Conservation (phyloP, 73 alveolate species). For the Paraurostyla sp. region DNA sequence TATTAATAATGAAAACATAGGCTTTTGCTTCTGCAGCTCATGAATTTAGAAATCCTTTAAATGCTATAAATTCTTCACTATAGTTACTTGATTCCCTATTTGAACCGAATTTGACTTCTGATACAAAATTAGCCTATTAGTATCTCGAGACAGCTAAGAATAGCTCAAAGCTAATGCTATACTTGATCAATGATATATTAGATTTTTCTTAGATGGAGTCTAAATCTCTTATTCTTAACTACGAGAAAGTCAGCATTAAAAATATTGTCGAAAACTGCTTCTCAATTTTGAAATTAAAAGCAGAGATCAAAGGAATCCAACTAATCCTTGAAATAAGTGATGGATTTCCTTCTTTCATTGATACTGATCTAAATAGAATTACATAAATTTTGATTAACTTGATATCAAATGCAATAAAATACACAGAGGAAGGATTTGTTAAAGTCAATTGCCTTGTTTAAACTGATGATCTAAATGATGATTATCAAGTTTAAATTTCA, state of each 20-base stretch:
- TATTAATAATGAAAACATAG: not conserved
- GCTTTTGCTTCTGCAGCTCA: slow-evolving; percentile 57
- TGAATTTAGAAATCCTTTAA: slow-evolving; percentile 65
- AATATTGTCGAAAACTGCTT: not conserved
- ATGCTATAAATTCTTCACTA: slow-evolving; percentile 25
- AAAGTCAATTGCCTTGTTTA: not conserved
- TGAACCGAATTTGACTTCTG: not conserved
- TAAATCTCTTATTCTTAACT: not conserved
- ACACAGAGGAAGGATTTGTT: slow-evolving; percentile 71
- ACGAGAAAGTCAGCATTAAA: not conserved
- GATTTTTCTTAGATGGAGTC: slow-evolving; percentile 56
- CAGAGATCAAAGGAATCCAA: slow-evolving; percentile 5
- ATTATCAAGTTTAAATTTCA: not conserved
- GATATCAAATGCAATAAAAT: slow-evolving; percentile 75
- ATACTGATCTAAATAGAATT: slow-evolving; percentile 65
- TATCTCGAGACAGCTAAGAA: slow-evolving; percentile 36
- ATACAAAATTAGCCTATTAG: not conserved
- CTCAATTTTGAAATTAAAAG: not conserved
- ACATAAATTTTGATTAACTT: slow-evolving; percentile 72
- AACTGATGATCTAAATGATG: not conserved
- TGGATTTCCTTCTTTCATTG: not conserved
- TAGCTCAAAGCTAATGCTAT: slow-evolving; percentile 46
- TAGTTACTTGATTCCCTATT: not conserved
- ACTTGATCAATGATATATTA: slow-evolving; percentile 47
- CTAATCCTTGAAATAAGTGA: not conserved